phyloP scores from a whole-genome alignment of 2,329 filamentous ascomycete genomes.

The Pseudogymnoascus sp. region DNA sequence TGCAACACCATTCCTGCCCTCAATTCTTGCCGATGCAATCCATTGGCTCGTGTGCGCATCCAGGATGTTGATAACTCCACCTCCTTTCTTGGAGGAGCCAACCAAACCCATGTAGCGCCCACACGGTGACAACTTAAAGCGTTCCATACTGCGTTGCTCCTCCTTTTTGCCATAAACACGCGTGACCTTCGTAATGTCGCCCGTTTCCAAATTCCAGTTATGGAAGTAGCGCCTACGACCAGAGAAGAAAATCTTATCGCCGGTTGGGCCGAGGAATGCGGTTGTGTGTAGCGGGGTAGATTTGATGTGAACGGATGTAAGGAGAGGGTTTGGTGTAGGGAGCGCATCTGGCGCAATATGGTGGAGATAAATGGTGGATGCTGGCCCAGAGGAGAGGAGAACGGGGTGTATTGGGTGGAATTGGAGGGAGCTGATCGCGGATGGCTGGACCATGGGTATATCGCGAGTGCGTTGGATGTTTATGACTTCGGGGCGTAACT shows the following conservation, averaged over 20 bases:
- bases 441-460: constrained; percentile 70
- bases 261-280: constrained; percentile 65
- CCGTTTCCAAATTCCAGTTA: constrained; percentile 80
- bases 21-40: constrained; percentile 73
- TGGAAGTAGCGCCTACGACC: constrained; percentile 89
- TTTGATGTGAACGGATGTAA: constrained; percentile 83
- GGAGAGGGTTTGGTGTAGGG: constrained; percentile 74
- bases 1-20: constrained; percentile 74
- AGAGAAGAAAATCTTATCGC: constrained; percentile 78
- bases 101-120: constrained; percentile 79
- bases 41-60: constrained; percentile 77
- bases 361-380: constrained; percentile 80
- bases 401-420: constrained; percentile 89
- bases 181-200: constrained; percentile 74
- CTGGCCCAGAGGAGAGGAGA: constrained; percentile 79
- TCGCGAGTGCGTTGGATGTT: constrained; percentile 87
- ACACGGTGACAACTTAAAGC: constrained; percentile 79
- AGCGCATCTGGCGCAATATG: constrained; percentile 72
- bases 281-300: constrained; percentile 78
- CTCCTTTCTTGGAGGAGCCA: constrained; percentile 73
- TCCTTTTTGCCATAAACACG: constrained; percentile 67
- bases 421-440: constrained; percentile 71
- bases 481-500: constrained; percentile 77
- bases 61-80: constrained; percentile 80
- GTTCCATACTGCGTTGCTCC: constrained; percentile 86